Base-by-base conservation (phyloP, 257 asterid genomes). In the Marsdenia floribunda region DNA sequence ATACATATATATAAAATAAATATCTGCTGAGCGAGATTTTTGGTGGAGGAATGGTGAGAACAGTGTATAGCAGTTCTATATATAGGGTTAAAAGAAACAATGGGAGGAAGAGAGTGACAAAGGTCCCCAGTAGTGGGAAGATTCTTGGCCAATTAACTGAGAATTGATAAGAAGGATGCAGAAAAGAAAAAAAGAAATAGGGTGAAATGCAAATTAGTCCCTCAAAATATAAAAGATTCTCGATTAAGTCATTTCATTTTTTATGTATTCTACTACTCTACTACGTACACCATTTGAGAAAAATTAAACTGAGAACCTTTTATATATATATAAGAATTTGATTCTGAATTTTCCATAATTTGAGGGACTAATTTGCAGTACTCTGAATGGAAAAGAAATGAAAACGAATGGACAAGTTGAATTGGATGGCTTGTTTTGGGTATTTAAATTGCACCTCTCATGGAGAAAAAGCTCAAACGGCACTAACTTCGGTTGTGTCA, bases 41-140 rank as follows among this genome's bases (percentile, higher is more conserved):
- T 29, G 33, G 33, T 29, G 33, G 70, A 52, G 22, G 68, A 46
- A 24, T 70, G 78, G 63, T 22, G 53, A 26, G n/a, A 63, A 49
- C 59, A 52, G 58, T 26, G 29, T 44, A 21, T 44, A 21, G 35
- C 6, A n/a, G 29, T 12, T 9, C 53, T 70, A 70, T 70, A 46
- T 70, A 70, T 47, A 70, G 73, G 59, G 60, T 49, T 70, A 11
- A 11, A 15, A 14, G 11, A 29, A 38, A 19, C 11, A 63, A 63
- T 12, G 16, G 15, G 8, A 16, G 11, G 29, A n/a, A 35, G 53
- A 68, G 22, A 14, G 15, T 9, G 11, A 44, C 65, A 55, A 29
- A 46, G 40, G 74, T 77, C 84, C 86, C 26, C 76, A 42, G 19
- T 46, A 47, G 63, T 50, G 63, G 74, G 74, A 70, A 68, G 65